Base-by-base conservation (phyloP, 2,329 filamentous ascomycete genomes). In the Talaromyces sp. region DNA sequence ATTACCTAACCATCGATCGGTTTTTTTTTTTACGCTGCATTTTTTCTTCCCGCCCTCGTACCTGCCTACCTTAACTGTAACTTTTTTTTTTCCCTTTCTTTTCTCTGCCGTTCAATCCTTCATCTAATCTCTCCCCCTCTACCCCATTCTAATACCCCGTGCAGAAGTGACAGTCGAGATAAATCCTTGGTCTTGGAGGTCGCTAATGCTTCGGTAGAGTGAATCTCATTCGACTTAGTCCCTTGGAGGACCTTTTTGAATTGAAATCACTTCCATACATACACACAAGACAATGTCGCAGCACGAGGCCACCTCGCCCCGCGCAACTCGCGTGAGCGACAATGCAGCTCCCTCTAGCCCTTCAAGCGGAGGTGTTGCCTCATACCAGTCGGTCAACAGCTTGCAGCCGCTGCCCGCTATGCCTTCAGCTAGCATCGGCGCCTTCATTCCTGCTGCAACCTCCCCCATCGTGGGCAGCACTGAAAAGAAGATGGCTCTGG, bases 401-500 rank as follows among this genome's bases (percentile, higher is more conserved):
- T 68, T 73, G 65, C 73, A 74, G 25, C 68, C 74, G 54, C 69
- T 73, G 45, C 72, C 72, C 57, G 73, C 75, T 39, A 56, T 69
- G 56, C 63, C 62, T 67, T 72, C 71, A 13, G 67, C 73, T 50
- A 66, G 66, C 68, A 75, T 70, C 69, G 76, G 74, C 45, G 70
- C 77, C 63, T 67, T 81, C 66, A 79, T 80, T 54, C 79, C 83
- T 57, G 88, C 89, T 57, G 87, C 89, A 69, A 85, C 87, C 69
- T 85, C 87, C 71, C 85, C 85, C 72, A 81, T 87, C 69, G 78
- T 83, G 69, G 82, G 77, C 67, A 75, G 74, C 61, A 71, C 72
- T 69, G 86, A 89, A 73, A 84, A 85, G 65, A 84, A 91, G 74
- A 86, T 96, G 82, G 90, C 90, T 78, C 90, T 99, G 71, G 94